Conservation (phyloP, 345 rosid genomes). For the Anacardium occidentale region DNA sequence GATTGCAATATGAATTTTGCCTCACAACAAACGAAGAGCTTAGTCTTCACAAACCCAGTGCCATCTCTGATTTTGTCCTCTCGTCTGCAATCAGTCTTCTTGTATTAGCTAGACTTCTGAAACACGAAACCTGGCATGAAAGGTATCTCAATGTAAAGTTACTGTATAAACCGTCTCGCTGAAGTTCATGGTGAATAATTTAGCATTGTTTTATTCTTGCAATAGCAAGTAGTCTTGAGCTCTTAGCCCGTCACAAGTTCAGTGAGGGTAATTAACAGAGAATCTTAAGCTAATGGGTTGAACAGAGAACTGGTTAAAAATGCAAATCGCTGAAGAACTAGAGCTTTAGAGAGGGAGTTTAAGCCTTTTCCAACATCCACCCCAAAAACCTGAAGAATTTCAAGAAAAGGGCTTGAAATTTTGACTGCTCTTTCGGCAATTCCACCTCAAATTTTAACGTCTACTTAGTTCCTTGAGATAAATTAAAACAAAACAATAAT, state of each 20-base stretch:
- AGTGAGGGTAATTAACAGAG: neutral
- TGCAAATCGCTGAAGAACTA: neutral
- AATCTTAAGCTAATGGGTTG: neutral
- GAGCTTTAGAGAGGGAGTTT: conserved; percentile 66
- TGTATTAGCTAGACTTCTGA: neutral
- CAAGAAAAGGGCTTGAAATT: conserved; percentile 60
- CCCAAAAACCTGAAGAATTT: conserved; percentile 69
- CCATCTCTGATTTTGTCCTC: neutral
- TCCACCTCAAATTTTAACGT: conserved; percentile 40
- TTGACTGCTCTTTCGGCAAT: conserved; percentile 71
- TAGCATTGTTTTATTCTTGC: too few species aligned
- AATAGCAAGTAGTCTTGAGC: too few species aligned
- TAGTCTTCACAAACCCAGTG: neutral
- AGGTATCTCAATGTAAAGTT: too few species aligned
- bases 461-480: neutral
- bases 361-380: conserved; percentile 87
- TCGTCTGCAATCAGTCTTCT: neutral
- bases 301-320: neutral
- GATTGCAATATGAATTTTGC: neutral
- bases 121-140: too few species aligned
- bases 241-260: too few species aligned
- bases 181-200: too few species aligned
- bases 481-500: neutral
- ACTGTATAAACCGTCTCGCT: too few species aligned
- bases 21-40: neutral